Conservation (phyloP, 1,284 basidiomycete genomes). For the Farysia itapuensis region DNA sequence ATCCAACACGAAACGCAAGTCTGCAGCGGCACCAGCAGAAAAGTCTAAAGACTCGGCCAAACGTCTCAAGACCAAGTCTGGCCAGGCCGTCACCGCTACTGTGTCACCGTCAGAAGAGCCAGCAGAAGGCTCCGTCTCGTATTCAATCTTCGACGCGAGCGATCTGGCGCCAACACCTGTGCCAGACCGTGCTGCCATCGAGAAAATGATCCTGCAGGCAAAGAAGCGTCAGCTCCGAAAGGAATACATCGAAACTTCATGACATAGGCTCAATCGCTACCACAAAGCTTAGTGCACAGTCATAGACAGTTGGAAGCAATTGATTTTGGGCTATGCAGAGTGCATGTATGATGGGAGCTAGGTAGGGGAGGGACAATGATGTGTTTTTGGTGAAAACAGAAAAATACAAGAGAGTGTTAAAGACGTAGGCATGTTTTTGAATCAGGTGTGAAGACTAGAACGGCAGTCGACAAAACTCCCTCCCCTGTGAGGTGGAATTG, state of each 20-base stretch:
- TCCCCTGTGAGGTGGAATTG: no score
- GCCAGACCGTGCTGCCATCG: conserved; percentile 16
- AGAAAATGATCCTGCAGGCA: conserved; percentile 17
- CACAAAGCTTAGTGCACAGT: no score
- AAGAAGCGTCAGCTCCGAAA: conserved; percentile 18
- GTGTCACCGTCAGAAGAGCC: not conserved
- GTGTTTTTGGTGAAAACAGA: no score
- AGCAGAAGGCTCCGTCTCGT: not conserved
- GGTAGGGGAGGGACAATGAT: no score
- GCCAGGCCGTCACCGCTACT: not conserved
- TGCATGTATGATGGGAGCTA: no score
- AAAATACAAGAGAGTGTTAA: no score
- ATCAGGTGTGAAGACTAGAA: no score
- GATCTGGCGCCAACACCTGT: conserved; percentile 10
- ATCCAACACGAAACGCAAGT: not conserved
- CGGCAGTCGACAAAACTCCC: no score
- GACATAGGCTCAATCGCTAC: no score
- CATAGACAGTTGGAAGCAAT: no score
- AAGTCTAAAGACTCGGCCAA: not conserved
- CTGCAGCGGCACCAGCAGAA: not conserved
- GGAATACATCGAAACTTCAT: conserved; percentile 26
- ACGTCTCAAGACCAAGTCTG: not conserved
- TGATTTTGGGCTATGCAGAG: no score
- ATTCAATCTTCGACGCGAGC: conserved; percentile 19
- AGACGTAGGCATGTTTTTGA: no score